A percentile compares a stretch with the other conserved stretches of the same genome.
These are phyloP conservation scores for Pseudogymnoascus sp. DNA, from an alignment of 2,329 filamentous ascomycete genomes.

Conservation along the genomic window DNA sequence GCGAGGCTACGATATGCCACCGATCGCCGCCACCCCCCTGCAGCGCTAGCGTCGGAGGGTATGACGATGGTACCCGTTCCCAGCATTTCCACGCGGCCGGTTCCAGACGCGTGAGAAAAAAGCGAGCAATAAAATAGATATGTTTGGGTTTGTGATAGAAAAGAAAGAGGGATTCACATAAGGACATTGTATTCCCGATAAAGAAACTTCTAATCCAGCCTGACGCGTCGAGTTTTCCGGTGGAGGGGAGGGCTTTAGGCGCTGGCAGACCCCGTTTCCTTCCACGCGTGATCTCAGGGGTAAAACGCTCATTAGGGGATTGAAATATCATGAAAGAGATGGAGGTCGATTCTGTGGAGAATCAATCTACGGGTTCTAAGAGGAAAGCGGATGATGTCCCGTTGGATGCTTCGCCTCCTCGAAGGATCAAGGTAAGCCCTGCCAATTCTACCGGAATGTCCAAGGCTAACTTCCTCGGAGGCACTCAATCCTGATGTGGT, in stretches of 20 bases:
- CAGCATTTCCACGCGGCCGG: neutral
- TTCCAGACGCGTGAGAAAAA: conserved; percentile 2
- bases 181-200: neutral
- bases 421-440: conserved; percentile 38
- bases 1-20: neutral
- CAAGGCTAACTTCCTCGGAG: conserved; percentile 39
- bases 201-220: neutral
- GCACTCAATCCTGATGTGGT: conserved; percentile 87
- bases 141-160: neutral
- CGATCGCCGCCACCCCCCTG: neutral
- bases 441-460: neutral
- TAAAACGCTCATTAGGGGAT: neutral
- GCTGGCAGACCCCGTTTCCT: neutral
- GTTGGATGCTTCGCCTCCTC: conserved; percentile 33
- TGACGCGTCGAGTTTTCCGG: neutral
- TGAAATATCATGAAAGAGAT: neutral
- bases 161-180: neutral
- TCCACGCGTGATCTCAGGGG: neutral
- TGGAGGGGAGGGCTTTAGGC: neutral
- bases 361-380: conserved; percentile 32
- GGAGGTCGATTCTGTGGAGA: conserved; percentile 8
- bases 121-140: neutral
- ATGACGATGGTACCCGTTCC: neutral
- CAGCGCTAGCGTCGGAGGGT: neutral
- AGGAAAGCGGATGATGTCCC: conserved; percentile 39